phyloP scores from a whole-genome alignment of 179 eudicot species.

The Gypsophila paniculata region DNA sequence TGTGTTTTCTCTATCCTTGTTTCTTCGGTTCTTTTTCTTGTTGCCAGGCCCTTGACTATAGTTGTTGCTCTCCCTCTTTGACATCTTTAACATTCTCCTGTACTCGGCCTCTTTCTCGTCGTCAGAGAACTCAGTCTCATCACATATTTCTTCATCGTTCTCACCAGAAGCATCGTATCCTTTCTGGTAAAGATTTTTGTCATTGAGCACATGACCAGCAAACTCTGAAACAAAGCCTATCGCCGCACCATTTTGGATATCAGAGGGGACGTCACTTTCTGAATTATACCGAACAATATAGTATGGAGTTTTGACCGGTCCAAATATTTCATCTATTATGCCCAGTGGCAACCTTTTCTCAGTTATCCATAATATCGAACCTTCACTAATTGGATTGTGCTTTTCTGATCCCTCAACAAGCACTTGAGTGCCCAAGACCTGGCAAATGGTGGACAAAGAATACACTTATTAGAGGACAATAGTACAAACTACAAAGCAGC shows the following conservation, averaged over 20 bases:
- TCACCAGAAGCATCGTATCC: conserved; percentile 94
- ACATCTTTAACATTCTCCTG: conserved; percentile 52
- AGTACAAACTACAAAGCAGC: neutral
- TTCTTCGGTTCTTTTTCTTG: conserved; percentile 46
- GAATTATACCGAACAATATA: conserved; percentile 78
- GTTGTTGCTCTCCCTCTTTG: conserved; percentile 52
- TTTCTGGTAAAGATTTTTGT: conserved; percentile 65
- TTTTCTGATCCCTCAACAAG: conserved; percentile 83
- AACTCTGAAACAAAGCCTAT: conserved; percentile 80
- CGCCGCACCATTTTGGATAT: conserved; percentile 52
- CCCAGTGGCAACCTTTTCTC: conserved; percentile 72
- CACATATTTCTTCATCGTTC: conserved; percentile 71
- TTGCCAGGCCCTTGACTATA: conserved; percentile 37
- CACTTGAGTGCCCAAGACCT: conserved; percentile 73
- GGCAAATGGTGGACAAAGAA: conserved; percentile 18
- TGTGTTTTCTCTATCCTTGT: conserved; percentile 34
- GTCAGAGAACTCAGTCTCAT: conserved; percentile 76
- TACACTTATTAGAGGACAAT: neutral
- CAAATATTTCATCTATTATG: conserved; percentile 81
- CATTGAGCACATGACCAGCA: conserved; percentile 58
- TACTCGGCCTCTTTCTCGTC: conserved; percentile 88
- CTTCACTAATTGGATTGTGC: conserved; percentile 77
- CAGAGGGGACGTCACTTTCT: conserved; percentile 73
- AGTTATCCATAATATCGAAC: conserved; percentile 84
- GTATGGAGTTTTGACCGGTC: conserved; percentile 84